These are phyloP conservation scores for Gnetum montanum DNA, from an alignment of 75 land plant species.

Conservation along the genomic window DNA sequence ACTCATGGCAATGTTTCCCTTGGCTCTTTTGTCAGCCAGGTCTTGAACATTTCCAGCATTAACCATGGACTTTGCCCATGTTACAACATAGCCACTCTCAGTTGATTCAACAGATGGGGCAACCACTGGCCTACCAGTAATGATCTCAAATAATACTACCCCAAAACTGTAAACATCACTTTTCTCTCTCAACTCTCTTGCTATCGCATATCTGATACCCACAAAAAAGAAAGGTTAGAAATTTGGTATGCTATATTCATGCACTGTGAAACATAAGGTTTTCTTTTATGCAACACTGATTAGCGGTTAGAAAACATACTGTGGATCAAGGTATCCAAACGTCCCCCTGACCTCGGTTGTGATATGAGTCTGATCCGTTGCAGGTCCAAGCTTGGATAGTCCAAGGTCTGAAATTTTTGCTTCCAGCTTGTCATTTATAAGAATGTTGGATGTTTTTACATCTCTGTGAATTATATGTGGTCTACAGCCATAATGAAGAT, in stretches of 20 bases:
- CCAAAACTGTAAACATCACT: conserved; percentile 47
- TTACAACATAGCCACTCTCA: background rate
- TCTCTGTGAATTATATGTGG: conserved; percentile 65
- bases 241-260: background rate
- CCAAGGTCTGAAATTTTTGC: conserved; percentile 66
- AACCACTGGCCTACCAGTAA: conserved; percentile 14
- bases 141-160: conserved; percentile 29
- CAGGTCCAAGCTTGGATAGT: conserved; percentile 22
- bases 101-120: background rate
- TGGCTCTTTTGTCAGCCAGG: background rate
- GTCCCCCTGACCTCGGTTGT: conserved; percentile 36
- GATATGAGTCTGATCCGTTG: conserved; percentile 14
- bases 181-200: conserved; percentile 15
- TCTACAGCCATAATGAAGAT: conserved; percentile 55
- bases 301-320: conserved; percentile 18
- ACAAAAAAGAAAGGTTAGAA: background rate
- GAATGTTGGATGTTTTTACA: conserved; percentile 55
- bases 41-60: background rate
- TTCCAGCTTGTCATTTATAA: conserved; percentile 43
- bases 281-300: background rate
- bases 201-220: conserved; percentile 7
- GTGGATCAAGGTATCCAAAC: conserved; percentile 55
- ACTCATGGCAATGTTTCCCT: background rate
- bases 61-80: background rate
- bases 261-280: background rate